These are phyloP conservation scores for Mucor plumbeus DNA, from an alignment of 371 early-diverging fungal genomes.

Conservation along the genomic window DNA sequence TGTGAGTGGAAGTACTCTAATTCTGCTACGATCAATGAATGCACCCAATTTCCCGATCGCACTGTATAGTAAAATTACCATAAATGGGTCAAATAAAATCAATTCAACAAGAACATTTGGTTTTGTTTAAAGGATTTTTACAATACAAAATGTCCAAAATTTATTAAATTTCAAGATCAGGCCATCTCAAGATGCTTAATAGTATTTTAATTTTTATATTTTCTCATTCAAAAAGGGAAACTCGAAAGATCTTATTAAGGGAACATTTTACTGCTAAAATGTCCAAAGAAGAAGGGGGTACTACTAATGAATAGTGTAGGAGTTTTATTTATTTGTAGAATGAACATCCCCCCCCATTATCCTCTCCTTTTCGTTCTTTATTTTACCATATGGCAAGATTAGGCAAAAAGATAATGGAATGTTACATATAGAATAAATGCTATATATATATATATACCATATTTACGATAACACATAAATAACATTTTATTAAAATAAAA, in stretches of 20 bases:
- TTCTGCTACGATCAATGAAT: constrained; percentile 19
- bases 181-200: neutral
- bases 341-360: too few species aligned
- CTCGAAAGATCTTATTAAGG: neutral
- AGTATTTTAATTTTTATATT: neutral
- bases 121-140: neutral
- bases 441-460: too few species aligned
- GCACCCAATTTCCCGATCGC: constrained; percentile 13
- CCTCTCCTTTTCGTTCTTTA: too few species aligned
- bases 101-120: constrained; percentile 5
- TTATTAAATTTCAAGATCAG: neutral
- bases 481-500: neutral
- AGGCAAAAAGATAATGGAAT: too few species aligned
- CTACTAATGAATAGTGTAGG: too few species aligned
- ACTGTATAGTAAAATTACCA: constrained; percentile 12
- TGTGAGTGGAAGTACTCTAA: too few species aligned
- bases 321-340: too few species aligned
- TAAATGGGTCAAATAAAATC: neutral
- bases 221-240: neutral
- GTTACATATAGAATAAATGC: too few species aligned
- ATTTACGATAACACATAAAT: too few species aligned
- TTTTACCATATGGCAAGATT: too few species aligned
- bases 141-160: neutral
- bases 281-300: neutral
- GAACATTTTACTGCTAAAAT: too few species aligned